Percentiles rank a stretch among this genome's conserved stretches.
phyloP scores from a whole-genome alignment of 108 stramenopile genomes.

The Skeletonema grethae region DNA sequence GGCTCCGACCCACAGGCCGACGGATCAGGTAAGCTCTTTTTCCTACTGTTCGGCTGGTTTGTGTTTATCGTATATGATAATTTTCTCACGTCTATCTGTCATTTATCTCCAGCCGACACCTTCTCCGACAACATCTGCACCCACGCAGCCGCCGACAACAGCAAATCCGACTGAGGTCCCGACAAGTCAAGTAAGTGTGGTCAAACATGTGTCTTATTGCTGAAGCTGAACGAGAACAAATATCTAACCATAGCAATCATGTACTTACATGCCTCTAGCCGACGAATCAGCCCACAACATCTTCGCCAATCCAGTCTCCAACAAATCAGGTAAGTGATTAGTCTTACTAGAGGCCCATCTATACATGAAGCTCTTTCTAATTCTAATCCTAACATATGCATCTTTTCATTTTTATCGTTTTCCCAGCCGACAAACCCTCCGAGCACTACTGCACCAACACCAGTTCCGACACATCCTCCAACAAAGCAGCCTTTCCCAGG shows the following conservation, averaged over 20 bases:
- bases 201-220: background rate
- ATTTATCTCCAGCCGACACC: background rate
- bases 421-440: background rate
- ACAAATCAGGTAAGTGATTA: background rate
- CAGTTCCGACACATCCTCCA: background rate
- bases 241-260: background rate
- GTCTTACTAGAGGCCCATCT: background rate
- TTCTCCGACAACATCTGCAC: background rate
- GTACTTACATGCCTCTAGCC: background rate
- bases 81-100: background rate
- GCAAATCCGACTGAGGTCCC: conserved; percentile 2
- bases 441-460: background rate
- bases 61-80: background rate
- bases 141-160: background rate
- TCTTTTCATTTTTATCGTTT: background rate
- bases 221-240: background rate
- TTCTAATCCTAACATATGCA: background rate
- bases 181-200: background rate
- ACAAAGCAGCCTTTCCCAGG: background rate
- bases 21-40: background rate
- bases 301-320: background rate
- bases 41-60: too few relatives aligned
- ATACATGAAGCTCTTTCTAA: background rate
- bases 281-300: background rate
- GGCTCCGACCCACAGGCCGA: background rate